Evolutionary conservation across 129 eudicot genomes (phyloP), one percentile per base, ranked within the genome.

Genomic region (Lactuca sativa): DNA sequence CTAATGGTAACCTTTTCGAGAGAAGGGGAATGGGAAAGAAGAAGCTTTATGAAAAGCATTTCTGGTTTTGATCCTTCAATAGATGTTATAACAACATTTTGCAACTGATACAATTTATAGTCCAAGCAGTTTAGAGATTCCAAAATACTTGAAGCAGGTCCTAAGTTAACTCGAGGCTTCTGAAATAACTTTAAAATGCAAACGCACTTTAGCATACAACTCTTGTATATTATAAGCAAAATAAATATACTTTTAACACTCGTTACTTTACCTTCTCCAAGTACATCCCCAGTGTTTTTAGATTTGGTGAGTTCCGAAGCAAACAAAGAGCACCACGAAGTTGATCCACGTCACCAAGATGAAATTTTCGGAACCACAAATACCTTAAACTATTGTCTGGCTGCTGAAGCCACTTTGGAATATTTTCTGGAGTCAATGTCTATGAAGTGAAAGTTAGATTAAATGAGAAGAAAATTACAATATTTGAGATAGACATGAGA

Each of bases 381-480:
- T 2, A 0, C 17, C 14, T 37, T 54, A 73, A 36, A 7, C 55
- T 1, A 37, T 63, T 53, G 9, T 38, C 33, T 0, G 64, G 9
- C 1, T 54, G 36, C 6, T 56, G 71, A 63, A 62, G 55, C 65
- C 66, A 43, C 34, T 64, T 64, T 43, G 66, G 66, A 56, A 63
- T 17, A 55, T 14, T 53, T 32, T 14, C 44, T 62, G 51, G 56
- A n/a, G n/a, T 14, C 30, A 54, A 18, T 51, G 30, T 16, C 70
- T 73, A 30, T 21, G 7, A 2, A 21, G 34, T 32, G 10, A 47
- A 47, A 47, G 51, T 71, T 17, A 59, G 51, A 44, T 31, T 12
- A n/a, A 49, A 48, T 25, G 30, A 13, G 6, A 48, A 12, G 57
- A 9, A 7, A 32, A 47, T 21, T 6, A 48, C 43, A 25, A 25